phyloP scores from a whole-genome alignment of 1,284 basidiomycete species.

The Prillingera fragicola region DNA sequence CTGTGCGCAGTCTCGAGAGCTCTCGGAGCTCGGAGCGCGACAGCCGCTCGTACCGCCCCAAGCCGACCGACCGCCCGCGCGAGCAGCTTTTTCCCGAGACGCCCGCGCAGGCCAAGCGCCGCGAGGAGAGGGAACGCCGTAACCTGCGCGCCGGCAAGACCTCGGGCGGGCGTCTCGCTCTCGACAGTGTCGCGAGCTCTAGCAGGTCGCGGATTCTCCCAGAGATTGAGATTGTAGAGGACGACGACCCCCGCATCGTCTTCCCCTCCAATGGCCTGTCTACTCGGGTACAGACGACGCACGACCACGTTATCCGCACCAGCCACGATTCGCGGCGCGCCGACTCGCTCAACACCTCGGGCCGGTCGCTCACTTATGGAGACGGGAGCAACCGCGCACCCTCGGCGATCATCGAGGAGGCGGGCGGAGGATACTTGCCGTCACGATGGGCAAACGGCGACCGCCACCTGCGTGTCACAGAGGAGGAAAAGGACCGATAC shows the following conservation, averaged over 20 bases:
- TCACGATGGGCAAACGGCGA: conserved; percentile 46
- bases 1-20: conserved; percentile 2
- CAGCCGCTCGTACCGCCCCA: conserved; percentile 4
- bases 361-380: not conserved
- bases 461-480: conserved; percentile 33
- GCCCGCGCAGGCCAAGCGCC: conserved; percentile 39
- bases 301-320: conserved; percentile 26
- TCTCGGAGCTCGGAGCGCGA: conserved; percentile 10
- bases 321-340: not conserved
- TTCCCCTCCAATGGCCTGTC: conserved; percentile 31
- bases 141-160: conserved; percentile 5
- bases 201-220: conserved; percentile 32
- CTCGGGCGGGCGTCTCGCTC: not conserved
- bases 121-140: conserved; percentile 41
- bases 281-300: conserved; percentile 32
- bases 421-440: conserved; percentile 43
- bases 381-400: conserved; percentile 16
- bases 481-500: conserved; percentile 44
- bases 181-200: conserved; percentile 2
- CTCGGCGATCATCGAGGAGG: conserved; percentile 33
- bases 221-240: conserved; percentile 45
- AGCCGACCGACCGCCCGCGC: conserved; percentile 33
- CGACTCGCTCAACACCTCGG: not conserved
- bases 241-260: conserved; percentile 43
- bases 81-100: conserved; percentile 44